Base-by-base conservation (phyloP, 306 rosid genomes). In the Citrullus amarus region DNA sequence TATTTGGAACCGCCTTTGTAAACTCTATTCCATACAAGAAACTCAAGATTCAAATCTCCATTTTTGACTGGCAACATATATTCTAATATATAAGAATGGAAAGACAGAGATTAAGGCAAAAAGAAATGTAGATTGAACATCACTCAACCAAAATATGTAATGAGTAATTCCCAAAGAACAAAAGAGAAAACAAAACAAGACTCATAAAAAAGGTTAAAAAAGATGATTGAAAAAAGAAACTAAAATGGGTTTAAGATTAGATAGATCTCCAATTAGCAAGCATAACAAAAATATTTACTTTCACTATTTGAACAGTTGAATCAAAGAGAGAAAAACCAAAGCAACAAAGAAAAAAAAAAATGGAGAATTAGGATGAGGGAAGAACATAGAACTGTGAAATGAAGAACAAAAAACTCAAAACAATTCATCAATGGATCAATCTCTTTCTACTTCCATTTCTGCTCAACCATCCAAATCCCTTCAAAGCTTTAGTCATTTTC, bases 401-500 rank as follows among this genome's bases (percentile, higher is more conserved):
- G 6, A 71, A 25, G 41, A 25, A 67, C 18, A 32, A 58, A 20
- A 28, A 60, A 4, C 15, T 17, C 6, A 9, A 38, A 41, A 25
- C 34, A 3, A 71, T 14, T 32, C 8, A 25, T 74, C 48, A 74
- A 53, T 30, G 46, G 61, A 73, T 51, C 63, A 18, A 53, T 51
- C 17, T 36, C 50, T 74, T 74, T 50, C 46, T 32, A 18, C 61
- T 73, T 34, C 77, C 77, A 51, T 51, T 57, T 73, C 77, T 51
- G 2, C 28, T 73, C 81, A 95, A 85, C 92, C 93, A 89, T 80
- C 97, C 98, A 81, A 92, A 73, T 34, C 96, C 96, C 80, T 89
- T 95, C 61, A 95, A 74, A 9, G 98, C 96, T 83, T 95, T 95
- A 8, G 98, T 86, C 74, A 95, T 75, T 87, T 92, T 95, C 71